These are phyloP conservation scores for Podila epicladia DNA, from an alignment of 192 early-diverging fungal genomes.

Conservation along the genomic window DNA sequence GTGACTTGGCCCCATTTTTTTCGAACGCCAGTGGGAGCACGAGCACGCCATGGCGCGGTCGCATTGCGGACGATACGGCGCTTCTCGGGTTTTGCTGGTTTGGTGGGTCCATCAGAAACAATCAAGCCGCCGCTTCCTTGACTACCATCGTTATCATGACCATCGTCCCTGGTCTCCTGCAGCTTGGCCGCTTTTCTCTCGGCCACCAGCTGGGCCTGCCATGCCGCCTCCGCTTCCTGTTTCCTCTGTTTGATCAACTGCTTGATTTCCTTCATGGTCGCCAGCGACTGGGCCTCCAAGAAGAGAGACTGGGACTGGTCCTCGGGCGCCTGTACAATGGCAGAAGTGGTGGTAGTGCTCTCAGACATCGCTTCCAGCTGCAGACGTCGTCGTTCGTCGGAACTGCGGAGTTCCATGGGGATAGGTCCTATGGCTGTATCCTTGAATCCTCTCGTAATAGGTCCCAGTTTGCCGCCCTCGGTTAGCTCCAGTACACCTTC, in stretches of 20 bases:
- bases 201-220: constrained; percentile 16
- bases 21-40: background rate
- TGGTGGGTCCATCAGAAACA: background rate
- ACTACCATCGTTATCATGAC: constrained; percentile 1
- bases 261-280: constrained; percentile 36
- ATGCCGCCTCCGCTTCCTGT: constrained; percentile 16
- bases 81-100: background rate
- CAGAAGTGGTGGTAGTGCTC: background rate
- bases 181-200: constrained; percentile 12
- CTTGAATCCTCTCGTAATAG: background rate
- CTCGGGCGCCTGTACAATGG: background rate
- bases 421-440: constrained; percentile 23
- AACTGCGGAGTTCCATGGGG: constrained; percentile 16
- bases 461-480: constrained; percentile 14
- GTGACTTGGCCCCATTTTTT: background rate
- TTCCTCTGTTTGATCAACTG: constrained; percentile 9
- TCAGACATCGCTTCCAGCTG: background rate
- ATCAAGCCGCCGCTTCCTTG: background rate
- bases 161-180: background rate
- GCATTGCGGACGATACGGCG: background rate
- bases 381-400: constrained; percentile 10
- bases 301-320: constrained; percentile 8
- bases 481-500: constrained; percentile 51
- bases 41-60: background rate
- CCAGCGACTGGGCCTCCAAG: constrained; percentile 36